phyloP scores from a whole-genome alignment of 1,139 yeast genomes.

The Starmera stellimalicola region DNA sequence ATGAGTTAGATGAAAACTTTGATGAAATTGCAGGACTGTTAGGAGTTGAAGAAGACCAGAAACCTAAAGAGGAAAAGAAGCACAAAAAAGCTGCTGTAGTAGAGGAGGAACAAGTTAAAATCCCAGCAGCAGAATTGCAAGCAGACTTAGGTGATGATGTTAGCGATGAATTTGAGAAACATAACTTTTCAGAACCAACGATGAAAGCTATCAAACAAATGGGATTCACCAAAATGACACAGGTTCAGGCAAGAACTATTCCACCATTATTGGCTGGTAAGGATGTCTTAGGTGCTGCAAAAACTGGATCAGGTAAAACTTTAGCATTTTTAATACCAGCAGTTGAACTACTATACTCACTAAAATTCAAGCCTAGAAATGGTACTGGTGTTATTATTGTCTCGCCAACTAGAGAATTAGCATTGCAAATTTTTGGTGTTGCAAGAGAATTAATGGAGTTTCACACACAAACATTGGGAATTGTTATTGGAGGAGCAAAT shows the following conservation, averaged over 20 bases:
- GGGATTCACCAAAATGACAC: constrained; percentile 89
- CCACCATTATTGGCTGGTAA: constrained; percentile 94
- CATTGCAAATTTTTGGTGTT: constrained; percentile 94
- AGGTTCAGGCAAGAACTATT: constrained; percentile 87
- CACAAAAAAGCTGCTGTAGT: constrained; percentile 17
- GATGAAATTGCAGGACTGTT: constrained; percentile 47
- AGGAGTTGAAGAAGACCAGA: constrained; percentile 25
- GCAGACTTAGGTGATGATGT: constrained; percentile 4
- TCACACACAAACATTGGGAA: constrained; percentile 86
- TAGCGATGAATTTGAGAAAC: constrained; percentile 35
- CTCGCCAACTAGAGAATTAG: constrained; percentile 87
- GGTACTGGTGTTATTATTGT: constrained; percentile 87
- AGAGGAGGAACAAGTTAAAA: constrained; percentile 10
- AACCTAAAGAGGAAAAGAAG: constrained; percentile 2
- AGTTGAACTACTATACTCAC: constrained; percentile 78
- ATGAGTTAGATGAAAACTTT: constrained; percentile 30
- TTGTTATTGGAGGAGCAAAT: constrained; percentile 96
- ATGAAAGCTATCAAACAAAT: constrained; percentile 67
- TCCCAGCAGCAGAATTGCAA: constrained; percentile 7
- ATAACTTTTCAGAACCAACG: constrained; percentile 75
- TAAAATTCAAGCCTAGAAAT: constrained; percentile 85
- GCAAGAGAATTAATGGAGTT: constrained; percentile 83
- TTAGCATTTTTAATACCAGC: constrained; percentile 94
- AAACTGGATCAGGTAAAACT: constrained; percentile 97
- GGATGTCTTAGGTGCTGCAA: constrained; percentile 95